A percentile compares a stretch with the other conserved stretches of the same genome.
phyloP scores from a whole-genome alignment of 2,329 filamentous ascomycete species.

The Talaromyces piceae region DNA sequence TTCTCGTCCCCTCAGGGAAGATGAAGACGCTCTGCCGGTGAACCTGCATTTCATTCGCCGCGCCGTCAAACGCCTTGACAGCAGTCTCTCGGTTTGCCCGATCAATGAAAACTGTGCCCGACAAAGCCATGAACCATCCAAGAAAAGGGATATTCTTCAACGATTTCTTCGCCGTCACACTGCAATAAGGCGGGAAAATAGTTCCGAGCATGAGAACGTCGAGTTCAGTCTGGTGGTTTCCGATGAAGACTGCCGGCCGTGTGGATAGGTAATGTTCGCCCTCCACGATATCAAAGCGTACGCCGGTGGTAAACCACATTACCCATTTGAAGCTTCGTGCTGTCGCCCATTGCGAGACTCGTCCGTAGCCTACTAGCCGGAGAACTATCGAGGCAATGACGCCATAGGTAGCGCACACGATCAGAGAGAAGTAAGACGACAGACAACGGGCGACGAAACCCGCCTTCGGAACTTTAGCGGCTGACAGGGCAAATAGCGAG shows the following conservation, averaged over 20 bases:
- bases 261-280: constrained; percentile 58
- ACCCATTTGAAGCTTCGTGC: constrained; percentile 71
- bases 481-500: constrained; percentile 38
- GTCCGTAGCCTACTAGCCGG: constrained; percentile 62
- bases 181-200: constrained; percentile 87
- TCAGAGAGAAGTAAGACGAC: constrained; percentile 38
- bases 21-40: constrained; percentile 56
- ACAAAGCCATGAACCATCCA: constrained; percentile 89
- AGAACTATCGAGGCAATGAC: constrained; percentile 66
- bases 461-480: constrained; percentile 34
- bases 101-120: constrained; percentile 91
- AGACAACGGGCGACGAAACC: constrained; percentile 42
- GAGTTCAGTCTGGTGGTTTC: constrained; percentile 93
- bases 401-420: constrained; percentile 60
- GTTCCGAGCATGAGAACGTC: constrained; percentile 85
- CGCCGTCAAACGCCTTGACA: constrained; percentile 74
- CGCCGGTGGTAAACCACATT: constrained; percentile 68
- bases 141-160: constrained; percentile 74
- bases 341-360: constrained; percentile 77
- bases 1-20: constrained; percentile 75
- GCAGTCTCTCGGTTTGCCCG: constrained; percentile 77
- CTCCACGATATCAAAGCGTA: constrained; percentile 64
- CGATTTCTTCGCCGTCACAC: constrained; percentile 83
- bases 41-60: constrained; percentile 68
- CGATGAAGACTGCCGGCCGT: constrained; percentile 82